These are phyloP conservation scores for Ziziphus jujuba DNA, from an alignment of 306 rosid species.

Conservation along the genomic window DNA sequence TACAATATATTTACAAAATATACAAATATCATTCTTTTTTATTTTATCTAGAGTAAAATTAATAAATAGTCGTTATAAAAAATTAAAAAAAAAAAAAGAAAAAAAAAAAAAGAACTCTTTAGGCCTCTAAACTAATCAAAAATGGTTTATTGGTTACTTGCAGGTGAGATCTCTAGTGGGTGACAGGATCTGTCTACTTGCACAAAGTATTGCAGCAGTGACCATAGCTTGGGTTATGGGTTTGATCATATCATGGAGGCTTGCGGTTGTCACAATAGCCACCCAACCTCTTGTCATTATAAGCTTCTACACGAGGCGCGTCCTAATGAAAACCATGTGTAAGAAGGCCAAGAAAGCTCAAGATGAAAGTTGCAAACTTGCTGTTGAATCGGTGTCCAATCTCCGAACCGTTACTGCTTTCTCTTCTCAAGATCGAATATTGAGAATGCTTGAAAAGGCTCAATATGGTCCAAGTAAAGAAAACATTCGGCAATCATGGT, in stretches of 20 bases:
- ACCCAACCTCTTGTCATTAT: conserved; percentile 44
- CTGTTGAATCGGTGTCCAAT: conserved; percentile 49
- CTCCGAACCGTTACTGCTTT: conserved; percentile 50
- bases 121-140: no score
- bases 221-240: conserved; percentile 49
- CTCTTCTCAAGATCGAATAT: conserved; percentile 48
- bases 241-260: conserved; percentile 48
- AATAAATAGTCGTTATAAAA: no score
- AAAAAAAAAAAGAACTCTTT: no score
- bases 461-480: conserved; percentile 40
- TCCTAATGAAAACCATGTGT: conserved; percentile 46
- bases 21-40: no score
- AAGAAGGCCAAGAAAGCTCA: conserved; percentile 45
- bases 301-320: conserved; percentile 28
- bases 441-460: conserved; percentile 33
- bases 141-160: not conserved
- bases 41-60: no score
- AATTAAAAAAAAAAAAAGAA: no score
- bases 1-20: no score
- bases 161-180: conserved; percentile 58
- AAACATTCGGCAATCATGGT: conserved; percentile 52
- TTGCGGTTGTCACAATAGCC: conserved; percentile 39
- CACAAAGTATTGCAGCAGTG: conserved; percentile 44
- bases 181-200: conserved; percentile 41
- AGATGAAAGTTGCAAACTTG: conserved; percentile 45